Conservation (phyloP, 192 early-diverging fungal species). For the Linnemannia exigua region DNA sequence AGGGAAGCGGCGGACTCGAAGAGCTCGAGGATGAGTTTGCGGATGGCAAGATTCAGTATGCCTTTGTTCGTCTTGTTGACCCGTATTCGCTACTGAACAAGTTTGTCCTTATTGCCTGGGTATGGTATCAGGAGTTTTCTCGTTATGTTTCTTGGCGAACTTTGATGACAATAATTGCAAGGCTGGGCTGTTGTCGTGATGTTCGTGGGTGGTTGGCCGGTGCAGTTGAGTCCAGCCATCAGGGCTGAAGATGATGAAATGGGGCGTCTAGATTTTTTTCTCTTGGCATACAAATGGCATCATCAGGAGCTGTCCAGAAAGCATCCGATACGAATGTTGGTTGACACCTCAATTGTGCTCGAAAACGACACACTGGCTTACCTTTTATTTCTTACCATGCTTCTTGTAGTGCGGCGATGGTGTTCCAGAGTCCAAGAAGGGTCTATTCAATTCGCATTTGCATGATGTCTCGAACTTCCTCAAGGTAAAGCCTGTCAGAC, state of each 20-base stretch:
- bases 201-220: background rate
- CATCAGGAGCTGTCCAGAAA: background rate
- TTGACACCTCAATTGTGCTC: background rate
- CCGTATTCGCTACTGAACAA: conserved; percentile 89
- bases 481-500: conserved; percentile 63
- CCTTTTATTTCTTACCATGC: background rate
- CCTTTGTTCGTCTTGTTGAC: conserved; percentile 86
- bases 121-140: conserved; percentile 43
- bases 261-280: background rate
- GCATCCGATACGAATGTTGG: background rate
- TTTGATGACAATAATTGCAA: background rate
- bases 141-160: background rate
- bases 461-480: conserved; percentile 87
- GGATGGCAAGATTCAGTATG: conserved; percentile 92
- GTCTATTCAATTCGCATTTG: conserved; percentile 86
- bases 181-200: background rate
- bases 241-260: conserved; percentile 1
- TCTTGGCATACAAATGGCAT: background rate
- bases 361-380: background rate
- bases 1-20: conserved; percentile 83
- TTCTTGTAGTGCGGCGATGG: conserved; percentile 87
- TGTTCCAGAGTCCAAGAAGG: conserved; percentile 93
- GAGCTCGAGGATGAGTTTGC: conserved; percentile 94
- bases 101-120: conserved; percentile 94
- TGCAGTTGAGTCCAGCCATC: background rate